phyloP scores from a whole-genome alignment of 2,329 filamentous ascomycete species.

The Cercospora sp. region DNA sequence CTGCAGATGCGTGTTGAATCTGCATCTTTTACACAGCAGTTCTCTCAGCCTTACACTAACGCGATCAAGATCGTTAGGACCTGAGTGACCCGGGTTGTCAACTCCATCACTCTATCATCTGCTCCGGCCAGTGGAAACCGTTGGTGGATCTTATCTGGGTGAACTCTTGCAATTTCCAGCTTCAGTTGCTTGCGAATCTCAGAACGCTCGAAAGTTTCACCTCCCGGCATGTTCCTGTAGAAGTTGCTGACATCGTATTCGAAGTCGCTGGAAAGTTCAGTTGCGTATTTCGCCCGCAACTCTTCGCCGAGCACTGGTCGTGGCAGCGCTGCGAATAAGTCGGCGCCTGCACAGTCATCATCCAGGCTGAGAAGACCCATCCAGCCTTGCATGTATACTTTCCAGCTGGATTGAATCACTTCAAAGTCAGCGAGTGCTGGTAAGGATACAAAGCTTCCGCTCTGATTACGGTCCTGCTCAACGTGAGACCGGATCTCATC shows the following conservation, averaged over 20 bases:
- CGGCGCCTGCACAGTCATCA: background rate
- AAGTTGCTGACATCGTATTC: conserved; percentile 12
- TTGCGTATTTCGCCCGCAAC: background rate
- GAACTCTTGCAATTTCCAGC: conserved; percentile 4
- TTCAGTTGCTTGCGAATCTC: conserved; percentile 9
- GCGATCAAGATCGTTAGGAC: conserved; percentile 10
- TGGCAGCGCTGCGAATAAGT: background rate
- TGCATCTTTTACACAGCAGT: background rate
- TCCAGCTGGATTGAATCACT: conserved; percentile 8
- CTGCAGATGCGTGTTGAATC: background rate
- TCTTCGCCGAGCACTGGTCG: conserved; percentile 1
- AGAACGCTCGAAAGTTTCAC: background rate
- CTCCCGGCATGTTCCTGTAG: conserved; percentile 11
- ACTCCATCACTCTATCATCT: conserved; percentile 1
- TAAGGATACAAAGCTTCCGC: background rate
- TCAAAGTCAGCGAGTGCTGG: background rate
- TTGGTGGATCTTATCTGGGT: conserved; percentile 10
- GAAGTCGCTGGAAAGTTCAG: background rate
- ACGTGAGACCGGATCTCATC: conserved; percentile 1
- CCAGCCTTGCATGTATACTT: conserved; percentile 6
- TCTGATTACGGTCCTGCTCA: background rate
- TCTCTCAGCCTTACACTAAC: background rate
- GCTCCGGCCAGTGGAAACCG: conserved; percentile 1
- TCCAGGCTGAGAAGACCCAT: conserved; percentile 4
- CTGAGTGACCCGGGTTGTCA: conserved; percentile 11